phyloP scores from a whole-genome alignment of 176 grass and related monocot species.

The Eleusine coracana region DNA sequence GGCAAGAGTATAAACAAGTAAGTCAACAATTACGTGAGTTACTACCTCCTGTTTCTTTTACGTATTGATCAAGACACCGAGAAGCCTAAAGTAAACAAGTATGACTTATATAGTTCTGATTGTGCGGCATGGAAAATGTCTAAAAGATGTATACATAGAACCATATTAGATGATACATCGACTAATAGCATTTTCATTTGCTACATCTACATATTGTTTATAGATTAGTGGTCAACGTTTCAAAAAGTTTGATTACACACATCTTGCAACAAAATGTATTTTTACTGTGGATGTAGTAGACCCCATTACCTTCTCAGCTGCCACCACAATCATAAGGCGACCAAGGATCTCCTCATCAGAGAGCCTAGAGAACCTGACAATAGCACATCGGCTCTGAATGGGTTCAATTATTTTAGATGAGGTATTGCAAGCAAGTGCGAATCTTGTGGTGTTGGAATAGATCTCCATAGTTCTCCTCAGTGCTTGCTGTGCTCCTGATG shows the following conservation, averaged over 20 bases:
- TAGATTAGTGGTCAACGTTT: not conserved
- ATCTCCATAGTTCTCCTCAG: slow-evolving; percentile 98
- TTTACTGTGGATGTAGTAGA: not conserved
- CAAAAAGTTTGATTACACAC: not conserved
- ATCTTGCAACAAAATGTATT: not conserved
- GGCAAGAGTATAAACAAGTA: not conserved
- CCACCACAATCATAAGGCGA: slow-evolving; percentile 87
- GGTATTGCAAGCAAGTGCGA: slow-evolving; percentile 92
- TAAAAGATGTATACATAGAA: not conserved
- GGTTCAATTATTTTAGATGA: slow-evolving; percentile 99
- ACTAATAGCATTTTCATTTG: not conserved
- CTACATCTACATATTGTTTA: not conserved
- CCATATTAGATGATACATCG: not conserved
- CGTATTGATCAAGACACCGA: not conserved
- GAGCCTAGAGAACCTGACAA: slow-evolving; percentile 91
- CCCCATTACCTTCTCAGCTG: slow-evolving; percentile 79
- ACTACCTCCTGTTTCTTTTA: not conserved
- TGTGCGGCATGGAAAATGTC: not conserved
- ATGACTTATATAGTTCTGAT: not conserved
- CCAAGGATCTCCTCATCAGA: slow-evolving; percentile 92
- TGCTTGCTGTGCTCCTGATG: slow-evolving; percentile 92
- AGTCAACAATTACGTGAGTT: not conserved
- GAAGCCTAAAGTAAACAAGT: no score
- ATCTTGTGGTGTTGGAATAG: slow-evolving; percentile 94
- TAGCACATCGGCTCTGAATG: slow-evolving; percentile 95